Base-by-base conservation (phyloP, 2,329 filamentous ascomycete species). In the Phialophora macrospora region DNA sequence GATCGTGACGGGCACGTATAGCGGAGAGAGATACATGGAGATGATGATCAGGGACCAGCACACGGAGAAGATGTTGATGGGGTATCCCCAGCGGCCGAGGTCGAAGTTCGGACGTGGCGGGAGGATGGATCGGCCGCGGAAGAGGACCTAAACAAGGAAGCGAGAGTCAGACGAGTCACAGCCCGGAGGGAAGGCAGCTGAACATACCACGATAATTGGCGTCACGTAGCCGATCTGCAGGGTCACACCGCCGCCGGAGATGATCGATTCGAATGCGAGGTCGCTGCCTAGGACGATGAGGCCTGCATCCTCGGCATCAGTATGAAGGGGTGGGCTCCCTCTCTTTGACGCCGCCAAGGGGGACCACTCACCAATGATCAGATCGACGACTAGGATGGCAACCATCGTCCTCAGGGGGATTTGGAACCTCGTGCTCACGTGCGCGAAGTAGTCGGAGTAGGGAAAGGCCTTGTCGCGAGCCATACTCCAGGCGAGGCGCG, bases 391-490 rank as follows among this genome's bases (percentile, higher is more conserved):
- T 56, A 69, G 34, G 32, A 69, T 67, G n/a, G 65, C 67, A 48
- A 67, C 58, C 67, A 69, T 67, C 28, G 61, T 48, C 55, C 70
- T 57, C 65, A 88, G 78, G 0, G 87, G 87, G 72, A 86, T 88
- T 61, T 85, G 84, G 63, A 86, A 81, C 1, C 69, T 76, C 67
- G 80, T 78, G 73, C 84, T 82, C 70, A 89, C 85, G 20, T 72
- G 75, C n/a, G 81, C 78, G 65, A 88, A 83, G 75, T 84, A 77
- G 11, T 72, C 63, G 1, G 82, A 80, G 72, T 87, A 84, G 0
- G 87, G 87, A 2, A 87, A 86, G 2, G 86, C 86, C 46, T 84
- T 82, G 73, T 89, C 87, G 34, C 87, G 83, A 44, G 86, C 84
- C 67, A 69, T 69, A 57, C 67, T 67, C 67, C 67, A 69, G 3